Conservation (phyloP, 2,329 filamentous ascomycete genomes). For the Lachnellula willkommii region DNA sequence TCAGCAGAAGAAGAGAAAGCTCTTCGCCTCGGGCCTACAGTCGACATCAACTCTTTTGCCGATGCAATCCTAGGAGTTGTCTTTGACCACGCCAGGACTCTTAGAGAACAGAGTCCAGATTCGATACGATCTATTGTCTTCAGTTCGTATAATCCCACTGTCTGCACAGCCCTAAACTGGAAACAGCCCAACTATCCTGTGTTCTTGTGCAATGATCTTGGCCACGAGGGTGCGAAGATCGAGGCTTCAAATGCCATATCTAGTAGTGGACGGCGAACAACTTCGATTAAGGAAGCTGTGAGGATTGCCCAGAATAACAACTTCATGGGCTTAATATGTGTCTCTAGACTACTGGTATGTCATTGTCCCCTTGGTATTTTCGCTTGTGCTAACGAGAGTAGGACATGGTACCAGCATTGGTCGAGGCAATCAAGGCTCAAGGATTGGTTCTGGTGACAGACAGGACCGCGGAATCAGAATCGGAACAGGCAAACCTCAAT, state of each 20-base stretch:
- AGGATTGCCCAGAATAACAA: constrained; percentile 93
- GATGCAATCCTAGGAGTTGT: constrained; percentile 80
- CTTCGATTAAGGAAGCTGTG: constrained; percentile 91
- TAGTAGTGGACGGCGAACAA: constrained; percentile 64
- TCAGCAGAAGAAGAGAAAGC: constrained; percentile 65
- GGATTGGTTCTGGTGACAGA: constrained; percentile 90
- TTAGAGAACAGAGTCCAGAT: constrained; percentile 62
- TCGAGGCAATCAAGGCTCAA: constrained; percentile 90
- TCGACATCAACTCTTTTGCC: constrained; percentile 80
- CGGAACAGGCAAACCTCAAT: constrained; percentile 30
- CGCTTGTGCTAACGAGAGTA: constrained; percentile 36
- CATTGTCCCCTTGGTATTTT: background rate
- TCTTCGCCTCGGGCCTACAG: constrained; percentile 65
- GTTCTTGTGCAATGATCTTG: constrained; percentile 89
- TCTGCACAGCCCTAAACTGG: constrained; percentile 96
- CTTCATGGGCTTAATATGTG: constrained; percentile 95
- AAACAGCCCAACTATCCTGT: constrained; percentile 99
- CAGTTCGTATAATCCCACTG: constrained; percentile 81
- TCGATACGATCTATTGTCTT: constrained; percentile 85
- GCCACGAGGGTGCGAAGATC: constrained; percentile 47
- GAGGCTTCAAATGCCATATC: constrained; percentile 15
- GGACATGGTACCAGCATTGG: constrained; percentile 88
- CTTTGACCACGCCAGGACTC: constrained; percentile 78
- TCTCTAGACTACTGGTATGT: constrained; percentile 76
- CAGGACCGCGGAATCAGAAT: constrained; percentile 53